phyloP scores from a whole-genome alignment of 345 rosid genomes.

The Combretum micranthum region DNA sequence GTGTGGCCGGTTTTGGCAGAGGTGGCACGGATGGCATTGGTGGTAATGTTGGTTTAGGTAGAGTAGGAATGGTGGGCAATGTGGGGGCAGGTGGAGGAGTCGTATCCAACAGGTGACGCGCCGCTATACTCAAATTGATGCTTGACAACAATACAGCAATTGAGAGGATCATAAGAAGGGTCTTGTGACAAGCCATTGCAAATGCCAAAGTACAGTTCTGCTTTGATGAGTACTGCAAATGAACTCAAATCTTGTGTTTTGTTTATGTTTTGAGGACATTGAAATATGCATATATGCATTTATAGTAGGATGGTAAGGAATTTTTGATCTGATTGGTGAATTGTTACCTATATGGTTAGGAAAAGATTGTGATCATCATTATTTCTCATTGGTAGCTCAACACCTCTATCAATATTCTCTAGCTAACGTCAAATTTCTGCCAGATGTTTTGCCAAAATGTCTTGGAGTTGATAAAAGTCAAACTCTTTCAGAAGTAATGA shows the following conservation, averaged over 20 bases:
- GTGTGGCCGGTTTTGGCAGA: background rate
- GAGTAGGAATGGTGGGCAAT: slow-evolving; percentile 13
- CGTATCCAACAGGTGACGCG: slow-evolving; percentile 22
- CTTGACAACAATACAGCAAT: slow-evolving; percentile 12
- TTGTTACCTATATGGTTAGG: slow-evolving; percentile 4
- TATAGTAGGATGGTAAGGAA: slow-evolving; percentile 1
- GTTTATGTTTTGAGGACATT: background rate
- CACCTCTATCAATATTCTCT: slow-evolving; percentile 1
- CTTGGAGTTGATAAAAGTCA: background rate
- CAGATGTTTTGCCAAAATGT: background rate
- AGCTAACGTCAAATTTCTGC: too few species aligned
- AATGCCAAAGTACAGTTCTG: background rate
- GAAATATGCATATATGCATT: background rate
- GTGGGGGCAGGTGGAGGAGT: slow-evolving; percentile 11
- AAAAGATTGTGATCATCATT: background rate
- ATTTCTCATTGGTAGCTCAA: slow-evolving; percentile 1
- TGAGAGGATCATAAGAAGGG: slow-evolving; percentile 1
- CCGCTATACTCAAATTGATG: slow-evolving; percentile 14
- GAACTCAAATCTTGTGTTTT: background rate
- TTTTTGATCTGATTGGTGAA: slow-evolving; percentile 1
- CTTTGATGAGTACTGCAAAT: background rate
- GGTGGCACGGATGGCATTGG: slow-evolving; percentile 16
- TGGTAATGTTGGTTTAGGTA: slow-evolving; percentile 15
- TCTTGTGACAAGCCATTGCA: slow-evolving; percentile 8
- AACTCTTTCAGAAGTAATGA: background rate